Conservation (phyloP, 208 protist genomes). For the Trypanosoma congolense region DNA sequence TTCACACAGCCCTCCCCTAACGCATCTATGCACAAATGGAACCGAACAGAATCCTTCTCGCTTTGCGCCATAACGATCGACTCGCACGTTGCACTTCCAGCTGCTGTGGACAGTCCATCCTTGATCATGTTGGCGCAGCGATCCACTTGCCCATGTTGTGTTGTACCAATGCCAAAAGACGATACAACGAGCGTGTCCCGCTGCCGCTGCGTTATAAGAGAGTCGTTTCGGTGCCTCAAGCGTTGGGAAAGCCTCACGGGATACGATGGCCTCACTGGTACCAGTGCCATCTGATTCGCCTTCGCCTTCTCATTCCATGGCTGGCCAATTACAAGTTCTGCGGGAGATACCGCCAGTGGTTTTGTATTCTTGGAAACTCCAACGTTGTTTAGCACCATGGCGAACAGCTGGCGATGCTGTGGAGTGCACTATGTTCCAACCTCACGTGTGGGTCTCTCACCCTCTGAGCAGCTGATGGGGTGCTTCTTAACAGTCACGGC, state of each 20-base stretch:
- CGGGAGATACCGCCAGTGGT: too few relatives aligned
- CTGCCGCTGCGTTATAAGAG: constrained; percentile 39
- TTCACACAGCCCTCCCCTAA: constrained; percentile 75
- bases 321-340: too few relatives aligned
- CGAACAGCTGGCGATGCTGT: too few relatives aligned
- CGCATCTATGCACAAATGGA: constrained; percentile 80
- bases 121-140: constrained; percentile 2
- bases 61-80: constrained; percentile 38
- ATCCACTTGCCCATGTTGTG: constrained; percentile 7
- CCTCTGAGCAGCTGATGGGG: too few relatives aligned
- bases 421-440: too few relatives aligned
- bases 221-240: neutral
- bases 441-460: too few relatives aligned
- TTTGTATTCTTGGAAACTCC: too few relatives aligned
- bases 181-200: constrained; percentile 38
- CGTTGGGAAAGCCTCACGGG: neutral
- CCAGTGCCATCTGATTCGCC: neutral
- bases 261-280: neutral
- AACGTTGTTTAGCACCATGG: too few relatives aligned
- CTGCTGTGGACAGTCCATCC: constrained; percentile 15
- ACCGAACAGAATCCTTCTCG: constrained; percentile 66
- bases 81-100: constrained; percentile 10
- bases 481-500: too few relatives aligned
- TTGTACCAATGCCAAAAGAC: constrained; percentile 47
- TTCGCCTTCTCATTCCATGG: too few relatives aligned